Base-by-base conservation (phyloP, 176 grass and related monocot genomes). In the Ensete glaucum region DNA sequence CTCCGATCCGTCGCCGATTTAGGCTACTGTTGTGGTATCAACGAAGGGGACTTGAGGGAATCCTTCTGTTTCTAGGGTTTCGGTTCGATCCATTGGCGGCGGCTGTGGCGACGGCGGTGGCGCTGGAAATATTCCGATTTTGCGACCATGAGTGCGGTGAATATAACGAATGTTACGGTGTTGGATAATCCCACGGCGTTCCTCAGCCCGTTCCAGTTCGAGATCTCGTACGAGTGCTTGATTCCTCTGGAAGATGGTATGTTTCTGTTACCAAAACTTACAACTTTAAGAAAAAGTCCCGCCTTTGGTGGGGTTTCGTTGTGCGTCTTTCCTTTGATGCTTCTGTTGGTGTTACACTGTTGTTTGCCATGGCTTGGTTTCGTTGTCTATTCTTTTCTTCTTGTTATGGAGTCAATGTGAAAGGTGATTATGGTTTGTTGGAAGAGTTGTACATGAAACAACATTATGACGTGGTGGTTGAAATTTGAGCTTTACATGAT, bases 181-280 rank as follows among this genome's bases (percentile, higher is more conserved):
- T 83, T 94, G 80, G 95, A 99, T 67, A 99, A 99, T 75, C 95
- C 95, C 29, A 88, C 90, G 73, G 84, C 91, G 69, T 99, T 99
- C 86, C 76, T 94, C 86, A 91, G 91, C 58, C 95, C 95, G 34
- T 99, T 99, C 86, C 95, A 99, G 88, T 99, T 99, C 86, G 95
- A 99, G 91, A 99, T 99, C 82, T 94, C 95, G 82, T 99, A 99
- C 90, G 95, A 99, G 88, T 99, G 95, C 81, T 84, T 99, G 83
- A 81, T 99, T 53, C 86, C 95, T 4, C 95, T 99, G 51, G 88
- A 99, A 68, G 95, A 99, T 53, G 95, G 95, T 94, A 83, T 13
- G 67, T 17, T 80, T 53, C 56, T 21, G 24, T 22, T 4, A 43
- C 34, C 34, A 43, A 6, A 43, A 6, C 34, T 43, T 43, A 6